Base-by-base conservation (phyloP, 805 yeast species). In the Wickerhamomyces silvicola region DNA sequence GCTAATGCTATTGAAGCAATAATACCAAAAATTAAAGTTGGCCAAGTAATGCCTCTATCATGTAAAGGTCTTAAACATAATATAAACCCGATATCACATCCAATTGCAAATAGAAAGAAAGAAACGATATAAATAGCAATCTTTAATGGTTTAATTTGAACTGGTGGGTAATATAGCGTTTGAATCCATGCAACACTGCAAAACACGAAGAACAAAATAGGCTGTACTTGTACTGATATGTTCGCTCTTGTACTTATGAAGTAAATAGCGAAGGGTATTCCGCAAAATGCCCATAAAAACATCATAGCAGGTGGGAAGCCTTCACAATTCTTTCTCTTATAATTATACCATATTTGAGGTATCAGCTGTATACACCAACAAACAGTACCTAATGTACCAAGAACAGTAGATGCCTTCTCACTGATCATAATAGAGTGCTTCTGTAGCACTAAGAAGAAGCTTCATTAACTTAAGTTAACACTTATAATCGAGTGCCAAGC, bases 281-380 rank as follows among this genome's bases (percentile, higher is more conserved):
- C 95, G 33, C 77, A 69, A 1, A 52, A 43, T 4, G 83, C 76
- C 95, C 97, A 88, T 16, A 86, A 56, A 36, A 85, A 71, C 75
- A 85, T 70, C 95, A 90, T 87, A 22, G 71, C n/a, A 5, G 88
- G 87, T 1, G 95, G 95, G 8, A 88, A 59, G 0, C 97, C 97
- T 18, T 78, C 81, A 37, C 94, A 82, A 50, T 86, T 76, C 48
- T 90, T 86, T 7, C 71, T 70, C 36, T 67, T 66, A 60, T 72
- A 87, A 52, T 90, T 88, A 52, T 76, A 66, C 36, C 75, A 64
- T 28, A 88, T 78, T 50, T 84, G 97, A 2, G 97, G 97, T 1
- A 87, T 66, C 42, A 90, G 62, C 59, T 90, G 97, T 42, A 88
- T 62, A 56, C 97, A 88, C 97, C 97, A 90, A 36, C 83, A 69